Percentiles rank a stretch among this genome's conserved stretches.
These are phyloP conservation scores for Populus hybrid DNA, from an alignment of 441 rosid genomes.

Conservation along the genomic window DNA sequence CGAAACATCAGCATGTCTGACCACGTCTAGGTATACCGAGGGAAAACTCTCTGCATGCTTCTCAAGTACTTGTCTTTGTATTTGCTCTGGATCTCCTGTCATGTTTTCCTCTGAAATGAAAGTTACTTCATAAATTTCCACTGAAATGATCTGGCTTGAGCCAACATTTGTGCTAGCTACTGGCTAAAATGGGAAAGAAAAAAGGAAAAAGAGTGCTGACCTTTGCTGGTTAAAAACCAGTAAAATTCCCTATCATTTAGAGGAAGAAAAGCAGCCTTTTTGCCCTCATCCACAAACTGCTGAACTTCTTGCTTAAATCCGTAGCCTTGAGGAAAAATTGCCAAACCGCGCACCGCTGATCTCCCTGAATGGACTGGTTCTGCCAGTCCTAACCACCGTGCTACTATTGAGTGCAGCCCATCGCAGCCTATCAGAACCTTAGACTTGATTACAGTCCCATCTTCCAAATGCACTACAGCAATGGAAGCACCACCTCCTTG, in stretches of 20 bases:
- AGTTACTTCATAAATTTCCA: neutral
- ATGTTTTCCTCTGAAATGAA: constrained; percentile 12
- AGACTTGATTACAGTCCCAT: constrained; percentile 39
- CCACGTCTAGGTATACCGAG: constrained; percentile 20
- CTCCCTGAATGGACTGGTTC: constrained; percentile 34
- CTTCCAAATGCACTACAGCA: constrained; percentile 28
- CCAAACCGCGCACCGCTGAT: constrained; percentile 32
- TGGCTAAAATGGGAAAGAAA: neutral
- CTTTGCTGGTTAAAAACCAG: constrained; percentile 27
- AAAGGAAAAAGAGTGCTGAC: neutral
- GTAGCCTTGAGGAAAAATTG: constrained; percentile 36
- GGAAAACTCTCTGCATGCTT: constrained; percentile 30
- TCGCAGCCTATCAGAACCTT: constrained; percentile 54
- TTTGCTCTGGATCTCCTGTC: constrained; percentile 20
- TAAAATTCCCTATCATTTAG: constrained; percentile 33
- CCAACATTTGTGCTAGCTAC: neutral
- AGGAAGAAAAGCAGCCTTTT: constrained; percentile 32
- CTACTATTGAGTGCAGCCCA: constrained; percentile 44
- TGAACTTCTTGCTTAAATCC: constrained; percentile 12
- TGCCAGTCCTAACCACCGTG: constrained; percentile 34
- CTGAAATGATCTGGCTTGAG: neutral
- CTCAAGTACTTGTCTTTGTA: constrained; percentile 25
- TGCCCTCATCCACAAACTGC: constrained; percentile 27
- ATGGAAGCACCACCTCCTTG: constrained; percentile 14
- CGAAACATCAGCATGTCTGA: constrained; percentile 32